Conservation (phyloP, 331 rosid species). For the Quercus phellos region DNA sequence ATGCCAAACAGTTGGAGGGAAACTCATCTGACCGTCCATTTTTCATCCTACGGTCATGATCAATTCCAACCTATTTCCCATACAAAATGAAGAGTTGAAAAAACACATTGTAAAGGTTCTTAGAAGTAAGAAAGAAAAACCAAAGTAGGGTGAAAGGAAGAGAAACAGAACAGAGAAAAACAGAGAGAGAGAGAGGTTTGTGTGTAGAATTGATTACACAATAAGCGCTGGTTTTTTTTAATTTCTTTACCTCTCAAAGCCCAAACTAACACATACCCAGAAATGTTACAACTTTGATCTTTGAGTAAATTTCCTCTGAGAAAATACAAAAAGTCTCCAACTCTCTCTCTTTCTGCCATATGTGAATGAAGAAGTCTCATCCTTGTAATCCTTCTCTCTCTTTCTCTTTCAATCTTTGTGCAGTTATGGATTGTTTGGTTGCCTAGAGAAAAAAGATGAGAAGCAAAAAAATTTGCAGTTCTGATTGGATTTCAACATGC, state of each 20-base stretch:
- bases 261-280: not conserved
- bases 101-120: no score
- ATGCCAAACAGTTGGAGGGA: slow-evolving; percentile 13
- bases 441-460: not conserved
- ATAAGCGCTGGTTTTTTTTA: not conserved
- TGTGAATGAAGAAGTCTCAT: slow-evolving; percentile 3
- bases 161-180: not conserved
- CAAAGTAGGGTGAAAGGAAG: not conserved
- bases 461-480: not conserved
- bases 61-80: not conserved
- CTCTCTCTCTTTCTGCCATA: not conserved
- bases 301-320: not conserved
- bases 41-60: slow-evolving; percentile 8
- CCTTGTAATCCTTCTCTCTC: not conserved
- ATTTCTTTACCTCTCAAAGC: not conserved
- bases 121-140: not conserved
- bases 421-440: slow-evolving; percentile 11
- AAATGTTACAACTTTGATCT: not conserved
- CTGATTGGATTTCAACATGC: slow-evolving; percentile 2
- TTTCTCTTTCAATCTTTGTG: not conserved
- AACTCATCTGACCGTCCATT: slow-evolving; percentile 18
- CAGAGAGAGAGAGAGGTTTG: not conserved
- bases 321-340: not conserved
- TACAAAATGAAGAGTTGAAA: no score
- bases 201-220: slow-evolving; percentile 21